These are phyloP conservation scores for Solanum etuberosum DNA, from an alignment of 257 asterid genomes.

Conservation along the genomic window DNA sequence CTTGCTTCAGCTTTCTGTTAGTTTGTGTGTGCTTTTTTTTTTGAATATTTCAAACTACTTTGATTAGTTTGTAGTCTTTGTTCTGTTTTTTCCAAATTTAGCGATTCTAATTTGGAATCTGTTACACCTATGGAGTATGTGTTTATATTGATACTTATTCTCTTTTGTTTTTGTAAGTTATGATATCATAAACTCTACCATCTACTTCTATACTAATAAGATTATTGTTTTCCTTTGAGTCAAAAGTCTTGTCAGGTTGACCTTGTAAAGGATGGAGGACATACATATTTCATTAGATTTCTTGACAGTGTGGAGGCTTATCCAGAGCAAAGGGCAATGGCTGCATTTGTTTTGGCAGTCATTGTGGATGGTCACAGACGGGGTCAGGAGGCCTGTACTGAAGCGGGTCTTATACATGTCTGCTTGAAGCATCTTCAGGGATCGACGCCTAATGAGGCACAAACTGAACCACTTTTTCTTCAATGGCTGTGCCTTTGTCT, in stretches of 20 bases:
- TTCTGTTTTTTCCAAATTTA: background rate
- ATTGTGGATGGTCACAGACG: slow-evolving; percentile 92
- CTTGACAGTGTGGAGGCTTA: slow-evolving; percentile 92
- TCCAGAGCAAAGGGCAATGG: slow-evolving; percentile 99
- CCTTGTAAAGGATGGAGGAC: slow-evolving; percentile 97
- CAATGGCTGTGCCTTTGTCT: slow-evolving; percentile 98
- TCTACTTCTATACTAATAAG: background rate
- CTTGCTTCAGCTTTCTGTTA: background rate
- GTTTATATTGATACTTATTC: background rate
- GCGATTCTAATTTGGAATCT: background rate
- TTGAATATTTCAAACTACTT: background rate
- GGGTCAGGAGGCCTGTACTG: slow-evolving; percentile 93
- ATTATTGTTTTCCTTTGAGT: slow-evolving; percentile 7
- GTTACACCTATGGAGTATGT: background rate
- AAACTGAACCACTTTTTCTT: slow-evolving; percentile 81
- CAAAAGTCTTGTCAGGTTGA: slow-evolving; percentile 95
- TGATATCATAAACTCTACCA: background rate
- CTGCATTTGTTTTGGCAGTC: slow-evolving; percentile 97
- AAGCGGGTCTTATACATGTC: slow-evolving; percentile 65
- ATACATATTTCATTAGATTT: slow-evolving; percentile 76
- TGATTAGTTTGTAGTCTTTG: background rate
- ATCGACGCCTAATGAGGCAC: slow-evolving; percentile 68
- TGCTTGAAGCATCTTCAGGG: slow-evolving; percentile 86
- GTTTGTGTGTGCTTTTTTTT: background rate
- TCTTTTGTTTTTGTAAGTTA: background rate